Base-by-base conservation (phyloP, 805 yeast genomes). In the Kluyveromyces lactis region DNA sequence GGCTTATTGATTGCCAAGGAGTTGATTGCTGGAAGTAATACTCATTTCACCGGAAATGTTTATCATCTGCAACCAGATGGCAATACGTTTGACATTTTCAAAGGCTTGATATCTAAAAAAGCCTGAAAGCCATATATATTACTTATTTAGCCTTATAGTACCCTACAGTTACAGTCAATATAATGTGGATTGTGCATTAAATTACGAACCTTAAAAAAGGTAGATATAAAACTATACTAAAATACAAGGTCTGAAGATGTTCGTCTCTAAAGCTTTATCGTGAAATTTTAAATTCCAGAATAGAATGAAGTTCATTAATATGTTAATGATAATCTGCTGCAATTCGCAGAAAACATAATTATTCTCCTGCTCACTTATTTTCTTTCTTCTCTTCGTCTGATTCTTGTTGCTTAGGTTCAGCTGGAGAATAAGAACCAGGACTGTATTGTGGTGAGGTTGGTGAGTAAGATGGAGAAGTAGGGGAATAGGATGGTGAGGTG, bases 31-130 rank as follows among this genome's bases (percentile, higher is more conserved):
- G 60, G 60, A 5, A 48, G 60, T 4, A 52, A 60, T 11, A 71
- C 71, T 17, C 54, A 49, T 10, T 65, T 66, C 12, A 75, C 80
- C 1, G 84, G 86, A 0, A 69, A 66, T 31, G 64, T 53, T 4
- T 79, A 72, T 47, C 81, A 86, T 49, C 64, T 92, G 34, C 97
- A 89, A 58, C 97, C 99, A 0, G 98, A 92, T 60, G 98, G 99
- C 1, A 92, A 92, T 57, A 86, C 97, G 3, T 92, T 92, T 54
- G 97, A 92, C 58, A 89, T 92, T 71, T 83, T 92, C 66, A 81
- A 73, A 49, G 97, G 97, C 0, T 67, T 92, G 47, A 82, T 90
- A 13, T 82, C 79, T 15, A 78, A 67, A 43, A 81, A 79, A 53
- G 60, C 7, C n/a, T n/a, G 11, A 27, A 7, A 7, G n/a, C 6